These are phyloP conservation scores for Zymoseptoria passerinii DNA, from an alignment of 2,329 filamentous ascomycete genomes.

Conservation along the genomic window DNA sequence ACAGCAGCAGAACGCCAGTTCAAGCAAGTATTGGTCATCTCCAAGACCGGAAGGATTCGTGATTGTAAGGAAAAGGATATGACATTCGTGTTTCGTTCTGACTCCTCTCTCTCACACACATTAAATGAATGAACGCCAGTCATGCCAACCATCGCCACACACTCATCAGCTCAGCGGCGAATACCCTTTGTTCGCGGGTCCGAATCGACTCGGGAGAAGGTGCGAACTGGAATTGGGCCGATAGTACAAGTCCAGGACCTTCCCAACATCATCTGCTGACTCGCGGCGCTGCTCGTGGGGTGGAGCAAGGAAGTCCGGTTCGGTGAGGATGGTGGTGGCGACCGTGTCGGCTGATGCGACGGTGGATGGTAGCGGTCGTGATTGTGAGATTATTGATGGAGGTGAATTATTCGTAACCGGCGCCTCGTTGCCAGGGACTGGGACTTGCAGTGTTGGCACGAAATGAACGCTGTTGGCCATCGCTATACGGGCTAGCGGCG, in stretches of 20 bases:
- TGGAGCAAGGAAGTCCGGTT: conserved; percentile 2
- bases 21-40: background rate
- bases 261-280: conserved; percentile 10
- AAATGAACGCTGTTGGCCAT: conserved; percentile 16
- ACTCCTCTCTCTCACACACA: background rate
- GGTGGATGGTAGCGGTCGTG: conserved; percentile 11
- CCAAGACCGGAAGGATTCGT: background rate
- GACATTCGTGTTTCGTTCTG: background rate
- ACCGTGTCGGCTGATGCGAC: conserved; percentile 15
- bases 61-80: background rate
- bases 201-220: background rate
- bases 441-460: conserved; percentile 40
- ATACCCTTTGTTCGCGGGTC: background rate
- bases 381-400: background rate
- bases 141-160: background rate
- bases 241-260: conserved; percentile 13
- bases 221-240: conserved; percentile 1
- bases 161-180: background rate
- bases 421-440: conserved; percentile 58
- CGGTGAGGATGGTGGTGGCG: conserved; percentile 14
- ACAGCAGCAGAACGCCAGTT: background rate
- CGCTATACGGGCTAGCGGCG: conserved; percentile 24
- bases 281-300: conserved; percentile 2
- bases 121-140: background rate
- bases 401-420: conserved; percentile 51